Evolutionary conservation across 352 stramenopile species (phyloP).

Genomic region (Pythium dissotocum): DNA sequence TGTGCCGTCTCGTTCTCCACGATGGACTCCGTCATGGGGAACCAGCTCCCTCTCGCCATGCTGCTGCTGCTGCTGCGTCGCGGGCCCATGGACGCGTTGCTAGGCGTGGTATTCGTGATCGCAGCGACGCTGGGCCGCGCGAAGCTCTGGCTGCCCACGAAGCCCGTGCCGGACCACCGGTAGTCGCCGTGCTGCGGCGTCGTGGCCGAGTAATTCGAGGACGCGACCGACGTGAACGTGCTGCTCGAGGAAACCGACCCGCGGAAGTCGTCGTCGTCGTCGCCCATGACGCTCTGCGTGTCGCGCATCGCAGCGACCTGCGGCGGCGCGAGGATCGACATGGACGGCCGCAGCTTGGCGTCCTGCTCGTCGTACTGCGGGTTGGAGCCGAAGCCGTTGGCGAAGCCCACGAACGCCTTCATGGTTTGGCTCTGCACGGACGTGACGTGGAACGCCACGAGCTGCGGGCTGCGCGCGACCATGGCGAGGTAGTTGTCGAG

Average conservation of each 20-base stretch:
- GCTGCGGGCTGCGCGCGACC: conserved; percentile 53
- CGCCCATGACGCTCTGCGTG: conserved; percentile 69
- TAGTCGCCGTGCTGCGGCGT: conserved; percentile 49
- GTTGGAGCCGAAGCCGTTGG: conserved; percentile 74
- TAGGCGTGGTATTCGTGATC: conserved; percentile 17
- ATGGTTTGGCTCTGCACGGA: conserved; percentile 76
- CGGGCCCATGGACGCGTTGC: conserved; percentile 34
- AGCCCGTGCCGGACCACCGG: conserved; percentile 81
- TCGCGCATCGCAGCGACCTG: conserved; percentile 38
- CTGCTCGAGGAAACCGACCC: conserved; percentile 61
- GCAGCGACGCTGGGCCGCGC: conserved; percentile 37
- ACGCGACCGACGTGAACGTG: conserved; percentile 62
- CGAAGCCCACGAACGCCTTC: conserved; percentile 78
- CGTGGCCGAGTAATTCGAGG: conserved; percentile 33
- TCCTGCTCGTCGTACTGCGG: conserved; percentile 70
- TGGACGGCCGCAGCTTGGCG: conserved; percentile 49
- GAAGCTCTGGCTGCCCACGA: conserved; percentile 68
- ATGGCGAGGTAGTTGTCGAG: conserved; percentile 79
- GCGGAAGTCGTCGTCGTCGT: conserved; percentile 80
- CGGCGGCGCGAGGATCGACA: conserved; percentile 62
- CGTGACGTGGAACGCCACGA: conserved; percentile 76
- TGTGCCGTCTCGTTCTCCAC: conserved; percentile 21
- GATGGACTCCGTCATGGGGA: conserved; percentile 41
- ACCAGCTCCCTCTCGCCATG: conserved; percentile 54
- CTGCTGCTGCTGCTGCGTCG: conserved; percentile 22